A percentile compares a stretch with the other conserved stretches of the same genome.
Conservation (phyloP, 257 asterid genomes). For the Capsicum baccatum region DNA sequence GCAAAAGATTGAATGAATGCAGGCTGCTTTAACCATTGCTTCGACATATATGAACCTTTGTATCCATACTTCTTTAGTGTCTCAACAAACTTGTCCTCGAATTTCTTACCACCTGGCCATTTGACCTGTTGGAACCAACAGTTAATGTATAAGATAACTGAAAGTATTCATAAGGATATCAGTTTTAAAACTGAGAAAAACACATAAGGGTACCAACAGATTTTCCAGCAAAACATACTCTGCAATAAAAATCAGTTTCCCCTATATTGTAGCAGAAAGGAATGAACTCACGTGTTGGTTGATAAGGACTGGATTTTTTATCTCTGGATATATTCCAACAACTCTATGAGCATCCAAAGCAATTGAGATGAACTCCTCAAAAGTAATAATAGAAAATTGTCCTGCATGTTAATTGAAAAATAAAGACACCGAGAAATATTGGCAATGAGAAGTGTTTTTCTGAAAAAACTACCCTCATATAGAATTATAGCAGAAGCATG, state of each 20-base stretch:
- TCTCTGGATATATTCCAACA: conserved; percentile 98
- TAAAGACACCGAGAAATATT: background rate
- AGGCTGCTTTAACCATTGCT: conserved; percentile 84
- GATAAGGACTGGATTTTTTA: conserved; percentile 85
- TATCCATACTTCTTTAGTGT: conserved; percentile 80
- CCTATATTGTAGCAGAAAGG: conserved; percentile 29
- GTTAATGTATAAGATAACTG: conserved; percentile 20
- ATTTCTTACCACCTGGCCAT: conserved; percentile 83
- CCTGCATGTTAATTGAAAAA: conserved; percentile 54
- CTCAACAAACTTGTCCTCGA: conserved; percentile 86
- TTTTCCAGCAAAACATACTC: conserved; percentile 21
- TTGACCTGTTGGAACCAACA: conserved; percentile 61
- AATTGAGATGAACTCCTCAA: conserved; percentile 82
- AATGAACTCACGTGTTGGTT: conserved; percentile 73
- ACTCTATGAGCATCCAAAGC: conserved; percentile 87
- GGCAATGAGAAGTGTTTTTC: conserved; percentile 18
- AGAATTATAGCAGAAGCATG: conserved; percentile 7
- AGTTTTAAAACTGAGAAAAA: background rate
- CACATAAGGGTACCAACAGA: background rate
- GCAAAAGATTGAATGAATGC: conserved; percentile 94
- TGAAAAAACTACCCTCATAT: background rate
- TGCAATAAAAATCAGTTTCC: conserved; percentile 17
- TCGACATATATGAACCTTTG: conserved; percentile 82
- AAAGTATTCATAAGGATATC: background rate
- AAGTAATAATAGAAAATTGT: conserved; percentile 75